Percentiles rank a stretch among this genome's conserved stretches.
Evolutionary conservation across 2,329 filamentous ascomycete genomes (phyloP).

Genomic region (Cercospora citrullina): DNA sequence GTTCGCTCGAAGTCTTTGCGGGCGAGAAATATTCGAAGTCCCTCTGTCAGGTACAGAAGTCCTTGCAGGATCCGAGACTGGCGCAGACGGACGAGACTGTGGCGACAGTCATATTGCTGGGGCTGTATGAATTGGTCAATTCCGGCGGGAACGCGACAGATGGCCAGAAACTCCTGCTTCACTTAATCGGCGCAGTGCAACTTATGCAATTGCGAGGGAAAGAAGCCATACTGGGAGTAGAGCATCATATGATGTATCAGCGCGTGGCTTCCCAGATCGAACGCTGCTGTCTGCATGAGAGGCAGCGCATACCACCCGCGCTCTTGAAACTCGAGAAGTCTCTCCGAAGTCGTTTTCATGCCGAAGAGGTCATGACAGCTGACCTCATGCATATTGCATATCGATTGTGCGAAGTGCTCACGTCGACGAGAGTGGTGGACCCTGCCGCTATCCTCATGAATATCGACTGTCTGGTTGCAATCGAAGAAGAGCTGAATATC

Average conservation of each 20-base stretch:
- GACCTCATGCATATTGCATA: background rate
- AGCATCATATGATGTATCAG: background rate
- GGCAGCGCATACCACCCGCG: background rate
- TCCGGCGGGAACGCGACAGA: background rate
- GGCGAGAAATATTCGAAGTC: background rate
- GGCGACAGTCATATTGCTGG: background rate
- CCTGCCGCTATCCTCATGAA: background rate
- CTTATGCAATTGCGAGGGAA: background rate
- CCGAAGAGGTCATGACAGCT: background rate
- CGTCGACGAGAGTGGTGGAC: background rate
- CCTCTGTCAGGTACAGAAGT: background rate
- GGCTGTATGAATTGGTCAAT: background rate
- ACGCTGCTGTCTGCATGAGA: background rate
- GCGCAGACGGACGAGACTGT: background rate
- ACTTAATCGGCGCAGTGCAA: background rate
- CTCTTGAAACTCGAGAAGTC: background rate
- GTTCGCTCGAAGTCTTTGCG: background rate
- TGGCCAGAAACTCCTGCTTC: background rate
- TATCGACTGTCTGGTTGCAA: background rate
- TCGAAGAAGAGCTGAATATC: constrained; percentile 10
- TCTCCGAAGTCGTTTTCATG: background rate
- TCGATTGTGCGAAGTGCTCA: background rate
- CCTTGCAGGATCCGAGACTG: background rate
- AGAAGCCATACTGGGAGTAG: background rate
- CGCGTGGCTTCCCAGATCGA: background rate